phyloP scores from a whole-genome alignment of 2,329 filamentous ascomycete genomes.

The Diaporthe vexans region DNA sequence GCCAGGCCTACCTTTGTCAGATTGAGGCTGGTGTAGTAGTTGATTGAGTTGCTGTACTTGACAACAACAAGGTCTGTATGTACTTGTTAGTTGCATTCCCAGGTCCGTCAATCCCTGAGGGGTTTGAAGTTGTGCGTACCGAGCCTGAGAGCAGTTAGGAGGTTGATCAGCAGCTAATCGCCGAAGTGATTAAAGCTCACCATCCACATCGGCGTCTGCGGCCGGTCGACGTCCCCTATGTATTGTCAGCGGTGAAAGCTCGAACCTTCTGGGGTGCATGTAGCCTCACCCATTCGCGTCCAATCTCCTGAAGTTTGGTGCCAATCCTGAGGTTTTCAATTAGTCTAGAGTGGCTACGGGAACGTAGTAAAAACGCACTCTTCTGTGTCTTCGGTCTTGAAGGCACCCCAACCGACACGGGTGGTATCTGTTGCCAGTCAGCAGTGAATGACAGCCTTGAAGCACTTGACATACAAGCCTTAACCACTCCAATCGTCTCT shows the following conservation, averaged over 20 bases:
- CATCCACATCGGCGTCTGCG: slow-evolving; percentile 68
- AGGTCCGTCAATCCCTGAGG: not conserved
- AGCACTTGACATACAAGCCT: slow-evolving; percentile 58
- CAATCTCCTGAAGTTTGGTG: slow-evolving; percentile 56
- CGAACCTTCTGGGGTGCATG: not conserved
- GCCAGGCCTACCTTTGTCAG: slow-evolving; percentile 62
- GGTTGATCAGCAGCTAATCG: slow-evolving; percentile 5
- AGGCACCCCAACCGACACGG: slow-evolving; percentile 69
- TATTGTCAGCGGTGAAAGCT: slow-evolving; percentile 4
- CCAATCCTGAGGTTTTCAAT: slow-evolving; percentile 46
- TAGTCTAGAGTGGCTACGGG: not conserved
- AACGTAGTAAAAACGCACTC: slow-evolving; percentile 37
- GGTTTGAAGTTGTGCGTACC: slow-evolving; percentile 47
- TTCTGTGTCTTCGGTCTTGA: slow-evolving; percentile 68
- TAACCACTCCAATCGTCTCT: slow-evolving; percentile 73
- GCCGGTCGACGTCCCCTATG: slow-evolving; percentile 59
- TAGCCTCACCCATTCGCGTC: slow-evolving; percentile 51
- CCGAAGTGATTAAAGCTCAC: not conserved
- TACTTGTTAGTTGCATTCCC: not conserved
- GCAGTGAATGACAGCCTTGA: not conserved
- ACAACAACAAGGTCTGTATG: slow-evolving; percentile 72
- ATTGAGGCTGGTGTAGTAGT: slow-evolving; percentile 76
- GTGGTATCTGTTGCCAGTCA: slow-evolving; percentile 51
- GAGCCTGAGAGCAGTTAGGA: slow-evolving; percentile 47
- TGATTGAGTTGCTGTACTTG: slow-evolving; percentile 69